Evolutionary conservation across 169 alveolate species (phyloP), one percentile per base, ranked within the genome.

Genomic region (Cyclospora cayetanensis): DNA sequence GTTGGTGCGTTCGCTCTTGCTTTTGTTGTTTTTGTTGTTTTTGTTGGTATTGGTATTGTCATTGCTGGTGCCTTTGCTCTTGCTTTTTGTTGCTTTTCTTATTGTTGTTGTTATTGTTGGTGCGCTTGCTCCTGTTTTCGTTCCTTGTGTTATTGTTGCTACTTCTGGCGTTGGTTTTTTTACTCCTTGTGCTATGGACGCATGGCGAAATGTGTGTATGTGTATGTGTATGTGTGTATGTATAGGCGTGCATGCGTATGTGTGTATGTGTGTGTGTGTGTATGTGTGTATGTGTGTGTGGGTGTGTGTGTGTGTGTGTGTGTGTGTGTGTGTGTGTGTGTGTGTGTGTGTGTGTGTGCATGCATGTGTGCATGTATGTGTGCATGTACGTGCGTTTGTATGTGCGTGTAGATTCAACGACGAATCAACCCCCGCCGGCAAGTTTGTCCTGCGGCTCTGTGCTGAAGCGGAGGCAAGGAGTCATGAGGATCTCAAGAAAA

Each of bases 381-480:
- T 50, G 18, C 60, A 50, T 50, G 60, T 9, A 18, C 60, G 18
- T 50, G 60, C 60, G 27, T 53, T 12, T 63, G 65, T 20, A 39
- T 43, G 74, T 60, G 65, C n/a, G 66, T 60, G 91, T 72, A 89
- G 93, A 39, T 89, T 89, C 66, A 89, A 89, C 42, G 80, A 74
- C 37, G 90, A 65, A 27, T 70, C 90, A 27, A 89, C 85, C 37
- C 93, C 93, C 0, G 50, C 93, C 9, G 93, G 93, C 2, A 80
- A 89, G n/a, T 89, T 55, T 34, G 90, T 89, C 41, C 68, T 89
- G 55, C 55, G 90, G 37, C 83, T 89, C 25, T 89, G 93, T 72
- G 80, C 84, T 15, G 74, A 89, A 83, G 83, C 93, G 27, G 93
- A 74, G 55, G 82, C 83, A 25, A 77, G 89, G 35, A 80, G 89